Base-by-base conservation (phyloP, 495 filamentous ascomycete species). In the Xylaria acuta region DNA sequence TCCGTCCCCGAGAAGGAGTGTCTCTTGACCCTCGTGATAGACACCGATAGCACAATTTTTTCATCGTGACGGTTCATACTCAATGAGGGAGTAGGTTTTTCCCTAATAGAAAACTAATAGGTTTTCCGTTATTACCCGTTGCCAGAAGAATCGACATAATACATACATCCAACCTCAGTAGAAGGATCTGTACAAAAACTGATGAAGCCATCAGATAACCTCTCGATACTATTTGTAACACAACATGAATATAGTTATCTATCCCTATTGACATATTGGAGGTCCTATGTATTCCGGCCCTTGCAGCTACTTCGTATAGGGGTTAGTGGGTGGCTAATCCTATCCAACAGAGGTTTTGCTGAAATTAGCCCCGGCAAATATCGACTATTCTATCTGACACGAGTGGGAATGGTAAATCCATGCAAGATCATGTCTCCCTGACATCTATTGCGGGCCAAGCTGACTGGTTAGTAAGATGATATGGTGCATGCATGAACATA, bases 291-390 rank as follows among this genome's bases (percentile, higher is more conserved):
- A 64, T 16, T 43, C 38, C 22, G 12, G 60, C 22, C 60, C 60
- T 64, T 43, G 38, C 22, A 64, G 25, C 30, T 30, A 38, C 58
- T 36, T 60, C 34, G 58, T 60, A 43, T 64, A 18, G 38, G 60
- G 38, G 12, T 64, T 25, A 30, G 60, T 43, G 38, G 59, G 18
- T 27, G 38, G 11, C 38, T 14, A 63, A 63, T 36, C 34, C 20
- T 47, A 49, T 51, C 32, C 20, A 53, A 49, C 38, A 40, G n/a
- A 62, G 8, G 27, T n/a, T n/a, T 34, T 43, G 20, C 64, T 70
- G 45, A 64, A 64, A 71, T 71, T 64, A 64, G 69, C 47, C 47
- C 69, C 69, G 69, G 69, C 59, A 71, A 71, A 71, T 71, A 71
- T 67, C n/a, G 38, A 40, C 6, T 69, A 40, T 49, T 51, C 11